phyloP scores from a whole-genome alignment of 805 yeast species.

The Candida vaughaniae region DNA sequence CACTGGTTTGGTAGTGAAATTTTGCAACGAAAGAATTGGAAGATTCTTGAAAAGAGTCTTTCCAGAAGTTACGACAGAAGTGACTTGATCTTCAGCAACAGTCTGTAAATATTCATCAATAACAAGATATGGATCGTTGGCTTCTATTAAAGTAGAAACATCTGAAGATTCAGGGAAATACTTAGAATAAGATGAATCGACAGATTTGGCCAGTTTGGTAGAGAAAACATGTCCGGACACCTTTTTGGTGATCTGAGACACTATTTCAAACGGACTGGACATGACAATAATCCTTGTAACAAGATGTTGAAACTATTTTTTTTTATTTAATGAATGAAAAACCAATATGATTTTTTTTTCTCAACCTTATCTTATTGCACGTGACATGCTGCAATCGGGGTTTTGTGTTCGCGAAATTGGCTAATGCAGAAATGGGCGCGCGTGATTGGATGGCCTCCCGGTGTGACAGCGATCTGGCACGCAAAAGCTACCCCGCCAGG shows the following conservation, averaged over 20 bases:
- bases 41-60: constrained; percentile 54
- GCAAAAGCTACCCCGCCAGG: too few species aligned
- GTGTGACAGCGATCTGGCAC: too few species aligned
- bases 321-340: background rate
- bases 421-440: constrained; percentile 1
- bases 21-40: constrained; percentile 50
- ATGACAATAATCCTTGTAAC: constrained; percentile 1
- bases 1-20: constrained; percentile 40
- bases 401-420: background rate
- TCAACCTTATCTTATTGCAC: constrained; percentile 10
- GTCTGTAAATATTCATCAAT: constrained; percentile 34
- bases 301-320: background rate
- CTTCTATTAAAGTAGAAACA: constrained; percentile 29
- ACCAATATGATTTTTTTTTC: background rate
- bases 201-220: constrained; percentile 49
- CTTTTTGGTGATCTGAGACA: constrained; percentile 26
- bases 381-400: constrained; percentile 12
- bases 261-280: constrained; percentile 15
- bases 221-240: constrained; percentile 37
- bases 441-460: constrained; percentile 1
- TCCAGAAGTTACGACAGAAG: constrained; percentile 53
- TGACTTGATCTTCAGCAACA: constrained; percentile 2
- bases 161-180: constrained; percentile 19
- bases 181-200: constrained; percentile 29
- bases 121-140: constrained; percentile 54